Conservation (phyloP, 306 rosid genomes). For the Senna tora region DNA sequence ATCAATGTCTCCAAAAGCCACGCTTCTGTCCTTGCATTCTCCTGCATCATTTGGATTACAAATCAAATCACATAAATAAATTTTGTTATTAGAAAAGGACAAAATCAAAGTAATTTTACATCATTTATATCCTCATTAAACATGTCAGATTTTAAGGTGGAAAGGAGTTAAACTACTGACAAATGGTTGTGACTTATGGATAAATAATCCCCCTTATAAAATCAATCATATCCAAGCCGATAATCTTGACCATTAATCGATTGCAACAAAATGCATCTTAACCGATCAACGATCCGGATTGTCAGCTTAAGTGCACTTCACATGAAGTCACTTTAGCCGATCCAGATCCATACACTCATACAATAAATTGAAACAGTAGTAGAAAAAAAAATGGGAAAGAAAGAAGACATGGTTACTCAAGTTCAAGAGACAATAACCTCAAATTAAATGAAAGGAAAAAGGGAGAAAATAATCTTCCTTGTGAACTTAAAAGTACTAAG, state of each 20-base stretch:
- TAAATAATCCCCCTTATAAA: no score
- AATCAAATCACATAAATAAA: background rate
- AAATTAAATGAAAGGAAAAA: background rate
- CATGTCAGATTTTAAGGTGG: background rate
- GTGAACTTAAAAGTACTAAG: background rate
- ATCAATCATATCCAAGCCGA: no score
- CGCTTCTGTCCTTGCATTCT: conserved; percentile 69
- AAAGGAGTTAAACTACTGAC: background rate
- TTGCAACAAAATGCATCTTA: no score
- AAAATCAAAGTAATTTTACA: background rate
- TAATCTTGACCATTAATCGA: no score
- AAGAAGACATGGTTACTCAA: background rate
- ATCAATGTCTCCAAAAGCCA: conserved; percentile 63
- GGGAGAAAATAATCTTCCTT: background rate
- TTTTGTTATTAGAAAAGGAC: background rate
- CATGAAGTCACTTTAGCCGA: no score
- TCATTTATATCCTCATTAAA: background rate
- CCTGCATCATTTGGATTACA: conserved; percentile 44
- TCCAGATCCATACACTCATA: no score
- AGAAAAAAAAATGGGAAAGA: no score
- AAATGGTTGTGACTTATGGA: background rate
- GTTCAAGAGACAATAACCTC: background rate
- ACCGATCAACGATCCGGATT: no score
- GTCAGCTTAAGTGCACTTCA: no score
- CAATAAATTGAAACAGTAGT: background rate